A percentile compares a stretch with the other conserved stretches of the same genome.
Evolutionary conservation across 2,329 filamentous ascomycete species (phyloP).

Genomic region (Aspergillus jensenii): DNA sequence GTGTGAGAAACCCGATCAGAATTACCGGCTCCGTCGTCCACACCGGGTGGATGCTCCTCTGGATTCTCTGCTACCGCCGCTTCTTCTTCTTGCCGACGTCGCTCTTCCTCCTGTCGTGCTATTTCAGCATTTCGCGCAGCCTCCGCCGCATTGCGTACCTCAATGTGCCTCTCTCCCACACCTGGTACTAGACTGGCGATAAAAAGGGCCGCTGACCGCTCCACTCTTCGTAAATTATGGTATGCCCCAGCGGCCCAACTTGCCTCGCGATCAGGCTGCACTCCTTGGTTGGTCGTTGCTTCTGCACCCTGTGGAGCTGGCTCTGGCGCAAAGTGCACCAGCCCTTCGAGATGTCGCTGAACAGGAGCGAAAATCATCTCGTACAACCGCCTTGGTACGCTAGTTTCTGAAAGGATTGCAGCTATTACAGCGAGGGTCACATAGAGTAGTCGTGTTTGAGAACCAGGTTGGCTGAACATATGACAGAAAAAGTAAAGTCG

Average conservation of each 20-base stretch:
- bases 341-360: conserved; percentile 45
- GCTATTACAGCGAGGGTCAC: conserved; percentile 38
- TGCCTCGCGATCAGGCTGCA: conserved; percentile 2
- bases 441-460: conserved; percentile 44
- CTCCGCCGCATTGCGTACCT: conserved; percentile 54
- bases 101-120: conserved; percentile 26
- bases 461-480: conserved; percentile 54
- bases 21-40: neutral
- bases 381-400: conserved; percentile 35
- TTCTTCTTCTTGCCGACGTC: conserved; percentile 22
- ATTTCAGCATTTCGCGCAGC: conserved; percentile 33
- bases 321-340: conserved; percentile 34
- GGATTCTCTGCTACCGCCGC: conserved; percentile 9
- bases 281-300: conserved; percentile 7
- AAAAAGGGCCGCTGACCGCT: conserved; percentile 61
- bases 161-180: conserved; percentile 61
- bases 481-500: conserved; percentile 60
- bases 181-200: conserved; percentile 63
- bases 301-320: conserved; percentile 7
- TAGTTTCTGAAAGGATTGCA: conserved; percentile 43
- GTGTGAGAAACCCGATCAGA: neutral
- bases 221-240: conserved; percentile 45
- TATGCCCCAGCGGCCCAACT: conserved; percentile 18
- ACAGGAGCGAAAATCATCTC: conserved; percentile 38
- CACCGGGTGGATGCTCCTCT: conserved; percentile 3